phyloP scores from a whole-genome alignment of 2,329 filamentous ascomycete species.

The Gaeumannomyces sp. region DNA sequence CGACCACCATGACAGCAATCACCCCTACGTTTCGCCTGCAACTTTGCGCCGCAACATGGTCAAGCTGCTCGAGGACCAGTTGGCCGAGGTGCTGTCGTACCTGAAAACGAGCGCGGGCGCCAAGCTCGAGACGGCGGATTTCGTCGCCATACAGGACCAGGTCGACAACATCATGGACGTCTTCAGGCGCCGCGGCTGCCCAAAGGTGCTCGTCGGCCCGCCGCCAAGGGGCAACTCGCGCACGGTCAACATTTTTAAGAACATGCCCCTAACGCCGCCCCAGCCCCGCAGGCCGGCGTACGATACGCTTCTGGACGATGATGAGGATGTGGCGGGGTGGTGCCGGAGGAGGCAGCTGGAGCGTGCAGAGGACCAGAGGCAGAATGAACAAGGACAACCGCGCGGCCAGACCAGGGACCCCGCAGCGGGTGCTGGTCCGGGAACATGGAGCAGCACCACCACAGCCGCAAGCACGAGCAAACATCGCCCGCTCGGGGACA shows the following conservation, averaged over 20 bases:
- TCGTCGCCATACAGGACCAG: conserved; percentile 4
- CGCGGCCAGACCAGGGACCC: too few species aligned
- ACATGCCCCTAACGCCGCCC: neutral
- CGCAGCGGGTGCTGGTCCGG: too few species aligned
- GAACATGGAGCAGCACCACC: neutral
- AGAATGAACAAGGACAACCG: neutral
- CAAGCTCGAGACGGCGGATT: conserved; percentile 2
- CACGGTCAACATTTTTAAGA: neutral
- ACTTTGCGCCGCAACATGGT: neutral
- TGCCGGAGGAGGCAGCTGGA: neutral
- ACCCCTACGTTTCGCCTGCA: neutral
- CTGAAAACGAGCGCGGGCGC: conserved; percentile 3
- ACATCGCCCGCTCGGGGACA: too few species aligned
- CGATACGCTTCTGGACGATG: neutral
- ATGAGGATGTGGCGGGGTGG: too few species aligned
- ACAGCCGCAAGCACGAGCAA: neutral
- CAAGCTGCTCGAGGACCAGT: neutral
- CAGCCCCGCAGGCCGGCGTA: neutral
- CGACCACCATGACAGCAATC: too few species aligned
- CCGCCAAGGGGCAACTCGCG: neutral
- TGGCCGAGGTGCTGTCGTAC: conserved; percentile 1
- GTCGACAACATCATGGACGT: neutral
- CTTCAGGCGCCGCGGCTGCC: neutral
- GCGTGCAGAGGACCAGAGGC: neutral
- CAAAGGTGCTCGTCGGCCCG: neutral